Percentiles rank a stretch among this genome's conserved stretches.
Conservation (phyloP, 2,329 filamentous ascomycete genomes). For the Dactylellina haptotyla region DNA sequence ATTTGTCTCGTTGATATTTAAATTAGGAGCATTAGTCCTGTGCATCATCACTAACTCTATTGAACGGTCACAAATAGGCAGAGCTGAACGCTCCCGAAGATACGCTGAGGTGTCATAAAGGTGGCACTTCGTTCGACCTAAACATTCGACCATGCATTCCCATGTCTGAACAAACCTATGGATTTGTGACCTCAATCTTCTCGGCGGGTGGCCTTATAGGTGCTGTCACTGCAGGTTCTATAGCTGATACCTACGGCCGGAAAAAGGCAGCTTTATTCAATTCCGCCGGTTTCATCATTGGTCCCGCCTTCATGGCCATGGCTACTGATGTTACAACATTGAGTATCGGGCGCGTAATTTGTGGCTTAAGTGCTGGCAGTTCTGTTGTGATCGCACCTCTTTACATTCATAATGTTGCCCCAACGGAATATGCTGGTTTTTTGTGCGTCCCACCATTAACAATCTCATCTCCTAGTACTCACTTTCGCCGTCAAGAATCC, state of each 20-base stretch:
- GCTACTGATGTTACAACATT: constrained; percentile 75
- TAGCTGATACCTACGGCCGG: constrained; percentile 81
- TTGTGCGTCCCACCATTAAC: constrained; percentile 65
- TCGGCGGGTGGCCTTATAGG: constrained; percentile 88
- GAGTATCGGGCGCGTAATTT: constrained; percentile 78
- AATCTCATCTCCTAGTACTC: background rate
- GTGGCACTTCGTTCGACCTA: constrained; percentile 58
- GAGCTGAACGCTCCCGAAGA: constrained; percentile 95
- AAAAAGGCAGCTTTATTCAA: constrained; percentile 80
- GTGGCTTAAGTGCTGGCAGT: constrained; percentile 85
- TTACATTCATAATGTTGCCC: constrained; percentile 92
- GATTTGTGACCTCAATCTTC: constrained; percentile 87
- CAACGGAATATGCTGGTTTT: constrained; percentile 76
- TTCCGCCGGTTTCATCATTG: constrained; percentile 77
- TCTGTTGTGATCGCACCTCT: constrained; percentile 92
- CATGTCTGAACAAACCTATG: constrained; percentile 71
- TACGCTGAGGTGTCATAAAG: constrained; percentile 81
- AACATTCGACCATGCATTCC: constrained; percentile 80
- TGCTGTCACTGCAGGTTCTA: constrained; percentile 79
- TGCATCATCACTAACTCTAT: too few relatives aligned
- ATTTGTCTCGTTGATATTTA: too few relatives aligned
- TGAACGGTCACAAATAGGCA: constrained; percentile 69
- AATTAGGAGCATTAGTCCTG: too few relatives aligned
- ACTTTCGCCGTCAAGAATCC: background rate
- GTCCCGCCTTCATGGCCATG: constrained; percentile 78